A percentile compares a stretch with the other conserved stretches of the same genome.
Conservation (phyloP, 331 rosid genomes). For the Acacia concinna region DNA sequence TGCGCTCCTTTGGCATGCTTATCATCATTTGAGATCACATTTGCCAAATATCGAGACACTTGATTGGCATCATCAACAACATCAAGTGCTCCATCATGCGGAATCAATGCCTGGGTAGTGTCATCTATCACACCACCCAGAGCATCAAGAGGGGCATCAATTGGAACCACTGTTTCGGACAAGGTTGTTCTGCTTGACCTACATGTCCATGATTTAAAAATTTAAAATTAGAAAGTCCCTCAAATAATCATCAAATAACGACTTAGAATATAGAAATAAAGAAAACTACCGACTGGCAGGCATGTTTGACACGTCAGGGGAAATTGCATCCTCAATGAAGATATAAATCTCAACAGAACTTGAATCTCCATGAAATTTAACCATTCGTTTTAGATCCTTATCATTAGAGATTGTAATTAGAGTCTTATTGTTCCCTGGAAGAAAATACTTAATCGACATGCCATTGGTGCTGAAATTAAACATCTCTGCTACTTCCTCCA, state of each 20-base stretch:
- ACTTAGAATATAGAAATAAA: slow-evolving; percentile 41
- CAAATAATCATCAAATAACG: slow-evolving; percentile 6
- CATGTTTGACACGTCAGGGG: slow-evolving; percentile 70
- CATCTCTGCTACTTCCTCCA: slow-evolving; percentile 76
- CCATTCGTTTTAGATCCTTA: slow-evolving; percentile 88
- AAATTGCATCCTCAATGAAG: slow-evolving; percentile 53
- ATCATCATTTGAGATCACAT: slow-evolving; percentile 46
- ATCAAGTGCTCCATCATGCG: slow-evolving; percentile 46
- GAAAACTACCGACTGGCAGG: slow-evolving; percentile 93
- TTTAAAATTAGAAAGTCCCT: slow-evolving; percentile 22
- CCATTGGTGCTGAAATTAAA: slow-evolving; percentile 49
- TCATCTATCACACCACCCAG: slow-evolving; percentile 45
- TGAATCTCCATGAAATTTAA: slow-evolving; percentile 70
- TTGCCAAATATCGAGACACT: slow-evolving; percentile 46
- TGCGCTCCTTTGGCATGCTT: slow-evolving; percentile 76
- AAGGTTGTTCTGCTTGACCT: slow-evolving; percentile 99
- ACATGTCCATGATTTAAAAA: slow-evolving; percentile 28
- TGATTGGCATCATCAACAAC: slow-evolving; percentile 52
- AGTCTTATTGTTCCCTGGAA: slow-evolving; percentile 87
- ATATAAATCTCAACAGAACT: slow-evolving; percentile 67
- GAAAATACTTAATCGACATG: slow-evolving; percentile 77
- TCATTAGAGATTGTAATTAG: slow-evolving; percentile 88
- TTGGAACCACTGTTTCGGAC: slow-evolving; percentile 75
- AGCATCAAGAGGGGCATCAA: slow-evolving; percentile 42
- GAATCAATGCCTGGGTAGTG: slow-evolving; percentile 39